A percentile compares a stretch with the other conserved stretches of the same genome.
Conservation (phyloP, 352 stramenopile species). For the Phytophthora europaea region DNA sequence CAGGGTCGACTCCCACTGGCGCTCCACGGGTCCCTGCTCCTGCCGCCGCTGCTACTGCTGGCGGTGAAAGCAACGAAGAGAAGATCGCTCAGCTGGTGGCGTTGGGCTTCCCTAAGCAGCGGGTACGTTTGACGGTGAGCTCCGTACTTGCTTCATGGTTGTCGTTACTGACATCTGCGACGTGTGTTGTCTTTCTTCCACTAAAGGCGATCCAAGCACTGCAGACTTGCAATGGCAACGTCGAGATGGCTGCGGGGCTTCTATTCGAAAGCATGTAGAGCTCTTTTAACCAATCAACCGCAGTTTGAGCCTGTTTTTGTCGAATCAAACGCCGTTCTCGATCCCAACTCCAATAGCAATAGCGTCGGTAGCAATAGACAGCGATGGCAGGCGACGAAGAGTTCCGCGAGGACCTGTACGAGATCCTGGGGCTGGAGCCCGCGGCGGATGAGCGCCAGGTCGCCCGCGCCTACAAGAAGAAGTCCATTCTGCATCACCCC, state of each 20-base stretch:
- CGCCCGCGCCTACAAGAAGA: conserved; percentile 87
- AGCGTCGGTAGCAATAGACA: neutral
- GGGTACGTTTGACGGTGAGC: conserved; percentile 37
- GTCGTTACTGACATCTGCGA: conserved; percentile 19
- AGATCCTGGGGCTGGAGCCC: conserved; percentile 77
- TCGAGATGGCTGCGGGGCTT: conserved; percentile 84
- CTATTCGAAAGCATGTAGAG: conserved; percentile 79
- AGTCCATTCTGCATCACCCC: conserved; percentile 80
- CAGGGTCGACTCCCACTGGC: conserved; percentile 26
- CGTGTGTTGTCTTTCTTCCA: conserved; percentile 31
- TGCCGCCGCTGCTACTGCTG: conserved; percentile 28
- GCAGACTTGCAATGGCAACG: conserved; percentile 78
- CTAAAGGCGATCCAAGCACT: conserved; percentile 71
- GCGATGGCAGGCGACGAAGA: conserved; percentile 48
- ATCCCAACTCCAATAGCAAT: neutral
- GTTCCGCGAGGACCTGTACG: conserved; percentile 73
- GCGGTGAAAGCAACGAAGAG: conserved; percentile 36
- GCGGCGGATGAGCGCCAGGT: conserved; percentile 75
- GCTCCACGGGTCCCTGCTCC: conserved; percentile 23
- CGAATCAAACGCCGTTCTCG: conserved; percentile 22
- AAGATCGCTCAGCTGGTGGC: conserved; percentile 77
- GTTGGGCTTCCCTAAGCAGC: conserved; percentile 73
- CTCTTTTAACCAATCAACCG: conserved; percentile 28
- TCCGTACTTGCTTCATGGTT: neutral
- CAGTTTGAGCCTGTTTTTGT: conserved; percentile 19